Conservation (phyloP, 2,329 filamentous ascomycete species). For the Stagonosporopsis chrysanthemi region DNA sequence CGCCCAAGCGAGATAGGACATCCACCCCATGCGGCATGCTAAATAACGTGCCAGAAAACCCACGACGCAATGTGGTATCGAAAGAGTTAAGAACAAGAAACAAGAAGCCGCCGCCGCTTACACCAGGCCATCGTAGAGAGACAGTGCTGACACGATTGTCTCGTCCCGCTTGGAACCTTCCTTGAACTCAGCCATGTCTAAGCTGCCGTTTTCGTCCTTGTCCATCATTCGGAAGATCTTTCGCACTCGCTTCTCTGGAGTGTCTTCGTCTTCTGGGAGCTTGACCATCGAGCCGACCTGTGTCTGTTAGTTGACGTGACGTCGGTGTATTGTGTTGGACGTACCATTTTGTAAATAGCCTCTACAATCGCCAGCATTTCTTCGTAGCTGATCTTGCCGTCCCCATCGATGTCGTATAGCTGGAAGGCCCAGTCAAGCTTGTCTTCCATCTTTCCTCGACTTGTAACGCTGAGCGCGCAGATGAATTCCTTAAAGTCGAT, state of each 20-base stretch:
- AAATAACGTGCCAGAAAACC: slow-evolving; percentile 40
- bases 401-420: slow-evolving; percentile 97
- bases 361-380: slow-evolving; percentile 99
- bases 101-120: slow-evolving; percentile 53
- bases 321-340: neutral
- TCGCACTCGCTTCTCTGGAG: slow-evolving; percentile 94
- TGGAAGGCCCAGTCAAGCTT: slow-evolving; percentile 99
- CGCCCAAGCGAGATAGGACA: slow-evolving; percentile 42
- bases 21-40: slow-evolving; percentile 40
- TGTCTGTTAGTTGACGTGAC: slow-evolving; percentile 24
- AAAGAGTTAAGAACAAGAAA: slow-evolving; percentile 45
- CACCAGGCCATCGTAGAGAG: slow-evolving; percentile 94
- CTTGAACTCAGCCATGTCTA: slow-evolving; percentile 98
- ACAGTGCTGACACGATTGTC: slow-evolving; percentile 96
- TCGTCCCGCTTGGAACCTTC: slow-evolving; percentile 98
- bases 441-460: slow-evolving; percentile 98
- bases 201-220: slow-evolving; percentile 97
- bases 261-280: slow-evolving; percentile 97
- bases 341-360: slow-evolving; percentile 99
- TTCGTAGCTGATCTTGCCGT: slow-evolving; percentile 98
- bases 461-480: slow-evolving; percentile 95
- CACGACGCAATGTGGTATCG: slow-evolving; percentile 52
- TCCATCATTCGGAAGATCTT: slow-evolving; percentile 99
- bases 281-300: slow-evolving; percentile 99
- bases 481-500: slow-evolving; percentile 99